These are phyloP conservation scores for Pythium oligandrum DNA, from an alignment of 352 stramenopile species.

Conservation along the genomic window DNA sequence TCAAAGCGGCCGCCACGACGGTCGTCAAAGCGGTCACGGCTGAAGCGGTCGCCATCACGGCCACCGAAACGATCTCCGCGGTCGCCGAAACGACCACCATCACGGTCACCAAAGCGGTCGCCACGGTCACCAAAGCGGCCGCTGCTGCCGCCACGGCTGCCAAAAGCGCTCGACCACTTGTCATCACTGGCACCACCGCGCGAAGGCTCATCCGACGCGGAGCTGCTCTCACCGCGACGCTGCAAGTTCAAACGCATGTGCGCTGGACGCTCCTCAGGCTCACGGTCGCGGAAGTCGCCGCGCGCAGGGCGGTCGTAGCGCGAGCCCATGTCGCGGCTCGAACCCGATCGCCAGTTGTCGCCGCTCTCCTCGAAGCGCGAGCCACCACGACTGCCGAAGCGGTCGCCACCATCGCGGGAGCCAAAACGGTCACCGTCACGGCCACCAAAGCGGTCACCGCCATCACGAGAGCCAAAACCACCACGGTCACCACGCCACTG, in stretches of 20 bases:
- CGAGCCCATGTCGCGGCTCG: constrained; percentile 30
- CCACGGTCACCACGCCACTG: constrained; percentile 34
- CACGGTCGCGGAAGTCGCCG: constrained; percentile 32
- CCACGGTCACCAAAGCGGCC: constrained; percentile 7
- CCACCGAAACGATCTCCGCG: constrained; percentile 16
- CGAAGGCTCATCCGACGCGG: constrained; percentile 12
- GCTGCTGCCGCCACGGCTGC: constrained; percentile 10
- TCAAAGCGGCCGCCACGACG: constrained; percentile 22
- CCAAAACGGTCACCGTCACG: constrained; percentile 11
- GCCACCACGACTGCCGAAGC: constrained; percentile 13
- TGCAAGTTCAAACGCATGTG: constrained; percentile 76
- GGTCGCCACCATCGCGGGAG: constrained; percentile 10
- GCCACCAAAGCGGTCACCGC: constrained; percentile 15
- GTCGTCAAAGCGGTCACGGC: constrained; percentile 19
- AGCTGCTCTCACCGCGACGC: constrained; percentile 32
- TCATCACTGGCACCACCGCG: constrained; percentile 19
- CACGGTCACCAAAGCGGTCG: constrained; percentile 20
- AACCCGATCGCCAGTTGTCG: constrained; percentile 25
- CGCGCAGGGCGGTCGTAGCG: constrained; percentile 65
- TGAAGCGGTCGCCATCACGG: constrained; percentile 10
- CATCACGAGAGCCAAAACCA: not conserved
- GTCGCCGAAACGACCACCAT: constrained; percentile 3
- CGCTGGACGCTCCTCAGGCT: constrained; percentile 51
- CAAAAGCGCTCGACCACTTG: constrained; percentile 54
- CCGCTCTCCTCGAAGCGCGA: constrained; percentile 2